Conservation (phyloP, 2,329 filamentous ascomycete species). For the Clathrospora elynae region DNA sequence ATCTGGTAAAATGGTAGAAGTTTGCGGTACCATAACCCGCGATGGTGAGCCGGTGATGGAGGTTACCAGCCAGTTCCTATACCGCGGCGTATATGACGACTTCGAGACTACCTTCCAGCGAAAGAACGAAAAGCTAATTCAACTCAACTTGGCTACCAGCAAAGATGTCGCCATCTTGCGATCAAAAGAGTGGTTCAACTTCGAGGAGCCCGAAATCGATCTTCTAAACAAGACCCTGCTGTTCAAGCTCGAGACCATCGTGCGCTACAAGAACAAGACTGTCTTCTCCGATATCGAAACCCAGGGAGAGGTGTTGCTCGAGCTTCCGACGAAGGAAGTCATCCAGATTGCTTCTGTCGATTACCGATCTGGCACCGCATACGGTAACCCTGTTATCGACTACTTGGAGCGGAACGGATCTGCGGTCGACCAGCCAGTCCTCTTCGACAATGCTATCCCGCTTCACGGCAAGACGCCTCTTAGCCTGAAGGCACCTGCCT, state of each 20-base stretch:
- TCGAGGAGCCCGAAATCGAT: slow-evolving; percentile 83
- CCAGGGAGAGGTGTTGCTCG: slow-evolving; percentile 86
- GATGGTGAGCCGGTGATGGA: slow-evolving; percentile 91
- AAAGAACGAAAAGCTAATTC: slow-evolving; percentile 93
- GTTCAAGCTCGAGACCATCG: slow-evolving; percentile 91
- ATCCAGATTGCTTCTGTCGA: slow-evolving; percentile 97
- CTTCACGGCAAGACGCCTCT: slow-evolving; percentile 90
- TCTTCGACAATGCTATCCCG: slow-evolving; percentile 97
- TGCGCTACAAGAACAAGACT: slow-evolving; percentile 92
- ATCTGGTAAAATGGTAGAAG: slow-evolving; percentile 98
- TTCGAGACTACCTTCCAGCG: slow-evolving; percentile 99
- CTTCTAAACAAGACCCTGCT: slow-evolving; percentile 90
- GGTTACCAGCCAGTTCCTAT: slow-evolving; percentile 97
- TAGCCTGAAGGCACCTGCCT: slow-evolving; percentile 85
- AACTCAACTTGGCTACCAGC: slow-evolving; percentile 82
- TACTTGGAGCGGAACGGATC: slow-evolving; percentile 91
- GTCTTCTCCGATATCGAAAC: slow-evolving; percentile 93
- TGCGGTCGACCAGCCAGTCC: slow-evolving; percentile 91
- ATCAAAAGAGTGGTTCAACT: slow-evolving; percentile 96
- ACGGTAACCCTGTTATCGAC: slow-evolving; percentile 95
- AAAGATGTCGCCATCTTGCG: slow-evolving; percentile 93
- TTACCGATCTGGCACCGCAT: slow-evolving; percentile 87
- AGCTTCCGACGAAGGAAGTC: slow-evolving; percentile 94
- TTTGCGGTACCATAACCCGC: slow-evolving; percentile 93
- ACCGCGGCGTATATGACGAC: slow-evolving; percentile 89